Evolutionary conservation across 805 yeast species (phyloP), one percentile per base, ranked within the genome.

Genomic region (Saccharomycopsis capsularis): DNA sequence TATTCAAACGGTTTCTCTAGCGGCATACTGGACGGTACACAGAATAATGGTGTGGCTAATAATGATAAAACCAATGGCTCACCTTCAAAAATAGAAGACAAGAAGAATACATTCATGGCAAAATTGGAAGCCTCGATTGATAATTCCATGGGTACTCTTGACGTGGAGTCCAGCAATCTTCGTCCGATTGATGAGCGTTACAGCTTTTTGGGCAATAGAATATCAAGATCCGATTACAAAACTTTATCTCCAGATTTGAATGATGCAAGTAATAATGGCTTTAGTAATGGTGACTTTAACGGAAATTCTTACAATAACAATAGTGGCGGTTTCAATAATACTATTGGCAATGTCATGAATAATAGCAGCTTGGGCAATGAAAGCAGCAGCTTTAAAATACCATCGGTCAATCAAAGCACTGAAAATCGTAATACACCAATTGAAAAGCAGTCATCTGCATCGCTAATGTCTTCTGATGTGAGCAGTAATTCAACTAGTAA

Each of bases 71-170:
- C 32, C 2, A 30, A 24, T 9, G 46, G 36, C 19, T 22, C 36
- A 13, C 37, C 29, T 11, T 27, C 46, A 22, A 13, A 35, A 41
- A 46, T 42, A 9, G 36, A 47, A 13, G 13, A 23, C 2, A 50
- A 45, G 40, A 49, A 45, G 27, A 46, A 40, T 32, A 45, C 48
- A n/a, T 49, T 52, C 27, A 52, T 52, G 55, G 52, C 50, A 2
- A 48, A 46, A 29, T 43, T 52, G 23, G 53, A 52, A 36, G 51
- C 53, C 15, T 49, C 55, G 6, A 52, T 52, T 42, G 55, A 52
- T 25, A 53, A 52, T 34, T 35, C 52, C 3, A 34, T 50, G 39
- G 46, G 45, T 18, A 25, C 34, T 11, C 34, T 35, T 42, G 47
- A 36, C 23, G 34, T n/a, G 19, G 24, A 46, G 5, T 11, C 30